Base-by-base conservation (phyloP, 495 filamentous ascomycete species). In the Glonium stellatum region DNA sequence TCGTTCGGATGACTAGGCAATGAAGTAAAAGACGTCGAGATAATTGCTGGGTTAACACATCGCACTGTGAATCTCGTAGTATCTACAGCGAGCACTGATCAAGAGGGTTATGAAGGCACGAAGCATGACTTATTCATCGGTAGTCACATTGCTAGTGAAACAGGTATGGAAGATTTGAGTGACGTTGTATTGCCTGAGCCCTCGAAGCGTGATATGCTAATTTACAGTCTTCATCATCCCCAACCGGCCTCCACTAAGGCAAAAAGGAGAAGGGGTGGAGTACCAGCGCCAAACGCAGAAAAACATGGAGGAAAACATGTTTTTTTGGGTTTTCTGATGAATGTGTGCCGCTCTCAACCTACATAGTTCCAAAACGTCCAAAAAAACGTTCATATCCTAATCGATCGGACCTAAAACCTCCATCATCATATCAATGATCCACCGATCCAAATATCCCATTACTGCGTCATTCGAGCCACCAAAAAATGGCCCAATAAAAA, bases 321-420 rank as follows among this genome's bases (percentile, higher is more conserved):
- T 65, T 65, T 65, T 65, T 65, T 57, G 58, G 63, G 42, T 65
- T 65, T 65, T 65, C 63, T 61, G 58, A 44, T 65, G 27, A 31
- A 53, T 53, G 53, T 27, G 57, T 61, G 57, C 51, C 58, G 56
- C 54, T 37, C 51, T 50, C 37, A 48, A 46, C 34, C 52, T 54
- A 36, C 48, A 58, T 31, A 31, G 10, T 42, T 37, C 11, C 47
- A 48, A 21, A 57, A 57, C 31, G 21, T 27, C 21, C 39, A 19
- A 22, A 44, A n/a, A 21, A 1, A 9, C 18, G 3, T 18, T 23
- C 36, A 42, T 57, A 19, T 22, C 25, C 25, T 31, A 51, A 51
- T 23, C 21, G 4, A 23, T 47, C n/a, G 9, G 42, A 51, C 39
- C 18, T 11, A 18, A 4, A 18, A 4, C 10, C 39, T 44, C 39